Evolutionary conservation across 192 early-diverging fungal species (phyloP), one percentile per base, ranked within the genome.

Genomic region (Backusella australiensis): DNA sequence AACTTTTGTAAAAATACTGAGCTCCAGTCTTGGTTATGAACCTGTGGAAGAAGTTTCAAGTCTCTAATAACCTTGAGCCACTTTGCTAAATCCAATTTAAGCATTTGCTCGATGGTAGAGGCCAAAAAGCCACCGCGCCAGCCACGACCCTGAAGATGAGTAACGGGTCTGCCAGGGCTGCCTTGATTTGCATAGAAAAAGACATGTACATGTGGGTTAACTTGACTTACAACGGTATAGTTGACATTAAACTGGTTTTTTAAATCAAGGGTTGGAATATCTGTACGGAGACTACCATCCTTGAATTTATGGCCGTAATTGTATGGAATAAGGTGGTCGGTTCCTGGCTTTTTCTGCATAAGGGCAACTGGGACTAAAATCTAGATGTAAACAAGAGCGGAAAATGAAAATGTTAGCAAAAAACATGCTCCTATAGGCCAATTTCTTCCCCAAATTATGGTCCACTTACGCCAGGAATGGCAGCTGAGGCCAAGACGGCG

Each of bases 121-220:
- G 90, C 87, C 19, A 97, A 35, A 81, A 95, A 96, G n/a, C 96
- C 96, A 46, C 97, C 97, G 19, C 96, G 88, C 81, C 94, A 96
- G n/a, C 91, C 91, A 49, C 86, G 85, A 34, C 94, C 93, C 44
- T 76, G 74, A n/a, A 90, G 80, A 77, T 92, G 91, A 15, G 89
- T 86, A 8, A 90, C 89, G 19, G 95, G 95, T 76, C 88, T 84
- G 17, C 95, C 96, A 17, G 93, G 78, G 23, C 88, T 84, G 17
- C 96, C 94, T 79, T 90, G 82, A 42, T 90, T 86, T n/a, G 91
- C 89, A 81, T 93, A 95, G 74, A 96, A 95, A 85, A 97, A 97
- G 79, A 94, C 67, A 19, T 90, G 84, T 11, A 99, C 85, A 81
- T 97, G 96, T 38, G 96, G 96, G 78, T 97, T 97, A 35, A 95